phyloP scores from a whole-genome alignment of 2,329 filamentous ascomycete genomes.

The Ophiostoma ips region DNA sequence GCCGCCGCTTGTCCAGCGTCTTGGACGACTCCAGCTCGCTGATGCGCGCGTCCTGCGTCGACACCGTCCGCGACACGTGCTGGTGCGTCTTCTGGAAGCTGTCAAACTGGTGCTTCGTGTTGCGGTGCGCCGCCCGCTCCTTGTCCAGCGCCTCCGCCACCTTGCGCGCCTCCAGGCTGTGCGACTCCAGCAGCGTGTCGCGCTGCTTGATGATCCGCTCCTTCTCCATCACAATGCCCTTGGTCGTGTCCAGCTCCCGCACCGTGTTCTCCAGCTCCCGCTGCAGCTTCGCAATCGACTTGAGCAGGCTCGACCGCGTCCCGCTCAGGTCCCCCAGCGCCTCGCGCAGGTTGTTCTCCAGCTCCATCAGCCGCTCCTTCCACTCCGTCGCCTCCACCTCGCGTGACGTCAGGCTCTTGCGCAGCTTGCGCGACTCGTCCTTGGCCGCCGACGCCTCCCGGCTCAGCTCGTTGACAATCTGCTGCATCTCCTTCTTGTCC shows the following conservation, averaged over 20 bases:
- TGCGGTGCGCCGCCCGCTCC: conserved; percentile 70
- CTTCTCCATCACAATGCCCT: conserved; percentile 71
- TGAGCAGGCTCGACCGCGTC: conserved; percentile 71
- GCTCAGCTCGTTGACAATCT: conserved; percentile 86
- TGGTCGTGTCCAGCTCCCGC: conserved; percentile 66
- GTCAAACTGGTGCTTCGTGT: conserved; percentile 79
- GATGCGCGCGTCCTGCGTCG: conserved; percentile 72
- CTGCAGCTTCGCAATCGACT: conserved; percentile 75
- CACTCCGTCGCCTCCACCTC: conserved; percentile 83
- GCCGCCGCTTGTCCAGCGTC: conserved; percentile 62
- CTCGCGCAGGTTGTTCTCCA: conserved; percentile 78
- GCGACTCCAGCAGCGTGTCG: conserved; percentile 75
- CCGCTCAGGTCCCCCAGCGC: conserved; percentile 79
- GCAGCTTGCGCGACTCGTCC: conserved; percentile 70
- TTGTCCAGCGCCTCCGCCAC: conserved; percentile 82
- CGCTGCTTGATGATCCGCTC: conserved; percentile 82
- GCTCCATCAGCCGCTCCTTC: conserved; percentile 79
- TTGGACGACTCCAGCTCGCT: conserved; percentile 73
- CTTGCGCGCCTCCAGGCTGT: conserved; percentile 73
- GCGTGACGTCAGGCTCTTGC: conserved; percentile 67
- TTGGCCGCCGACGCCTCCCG: conserved; percentile 66
- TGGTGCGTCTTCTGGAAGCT: conserved; percentile 77
- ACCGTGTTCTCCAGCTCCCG: conserved; percentile 74
- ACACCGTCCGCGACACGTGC: conserved; percentile 73
- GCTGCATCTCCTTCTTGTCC: conserved; percentile 91